A percentile compares a stretch with the other conserved stretches of the same genome.
These are phyloP conservation scores for Cyberlindnera veronae DNA, from an alignment of 805 yeast genomes.

Conservation along the genomic window DNA sequence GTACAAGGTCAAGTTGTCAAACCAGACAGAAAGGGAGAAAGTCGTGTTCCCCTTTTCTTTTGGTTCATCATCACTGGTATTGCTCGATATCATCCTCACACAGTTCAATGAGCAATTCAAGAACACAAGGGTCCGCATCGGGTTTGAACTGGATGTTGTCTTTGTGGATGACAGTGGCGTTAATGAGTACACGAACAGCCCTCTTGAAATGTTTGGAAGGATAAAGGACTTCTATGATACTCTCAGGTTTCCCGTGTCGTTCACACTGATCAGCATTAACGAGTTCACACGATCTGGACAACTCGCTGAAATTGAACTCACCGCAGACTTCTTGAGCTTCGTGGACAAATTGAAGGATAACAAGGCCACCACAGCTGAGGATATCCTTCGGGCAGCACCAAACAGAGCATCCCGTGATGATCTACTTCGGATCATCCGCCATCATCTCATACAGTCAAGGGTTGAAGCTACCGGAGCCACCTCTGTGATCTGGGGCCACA, in stretches of 20 bases:
- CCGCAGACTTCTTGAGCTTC: not conserved
- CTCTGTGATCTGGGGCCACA: conserved; percentile 70
- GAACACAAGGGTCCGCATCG: conserved; percentile 63
- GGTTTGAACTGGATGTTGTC: conserved; percentile 57
- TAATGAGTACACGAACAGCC: conserved; percentile 14
- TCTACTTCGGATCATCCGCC: conserved; percentile 43
- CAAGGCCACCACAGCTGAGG: conserved; percentile 16
- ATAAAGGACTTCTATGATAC: conserved; percentile 22
- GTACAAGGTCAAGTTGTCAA: conserved; percentile 67
- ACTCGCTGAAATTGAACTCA: not conserved
- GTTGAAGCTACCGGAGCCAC: conserved; percentile 45
- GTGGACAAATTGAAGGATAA: too few species aligned
- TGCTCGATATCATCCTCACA: conserved; percentile 62
- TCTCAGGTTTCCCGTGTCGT: conserved; percentile 32
- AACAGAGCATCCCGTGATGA: conserved; percentile 68
- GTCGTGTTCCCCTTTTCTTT: conserved; percentile 62
- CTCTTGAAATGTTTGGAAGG: conserved; percentile 11
- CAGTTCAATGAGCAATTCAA: conserved; percentile 57
- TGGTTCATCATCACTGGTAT: conserved; percentile 63
- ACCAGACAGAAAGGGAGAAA: conserved; percentile 38
- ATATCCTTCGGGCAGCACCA: conserved; percentile 36
- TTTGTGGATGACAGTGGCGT: conserved; percentile 40
- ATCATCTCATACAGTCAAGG: conserved; percentile 42
- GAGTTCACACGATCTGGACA: too few species aligned
- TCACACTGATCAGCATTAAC: conserved; percentile 41